A percentile compares a stretch with the other conserved stretches of the same genome.
Evolutionary conservation across 352 stramenopile species (phyloP).

Genomic region (Phytophthora pistaciae): DNA sequence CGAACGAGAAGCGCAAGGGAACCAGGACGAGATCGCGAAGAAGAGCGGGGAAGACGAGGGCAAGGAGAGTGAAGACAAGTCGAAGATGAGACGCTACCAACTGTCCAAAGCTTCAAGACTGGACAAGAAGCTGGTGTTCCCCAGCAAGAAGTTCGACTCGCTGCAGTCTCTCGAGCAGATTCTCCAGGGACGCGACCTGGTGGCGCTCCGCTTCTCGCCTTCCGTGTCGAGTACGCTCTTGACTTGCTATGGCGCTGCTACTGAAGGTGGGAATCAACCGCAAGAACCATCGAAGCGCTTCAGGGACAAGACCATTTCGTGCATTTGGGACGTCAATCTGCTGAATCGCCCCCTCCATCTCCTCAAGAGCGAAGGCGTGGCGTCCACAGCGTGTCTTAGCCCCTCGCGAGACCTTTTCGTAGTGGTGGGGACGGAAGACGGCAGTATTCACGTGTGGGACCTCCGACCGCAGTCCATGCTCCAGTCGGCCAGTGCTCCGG

Average conservation of each 20-base stretch:
- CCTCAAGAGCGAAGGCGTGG: constrained; percentile 57
- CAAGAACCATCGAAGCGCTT: constrained; percentile 15
- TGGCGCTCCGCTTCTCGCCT: constrained; percentile 57
- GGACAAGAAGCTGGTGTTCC: constrained; percentile 41
- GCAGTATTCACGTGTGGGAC: constrained; percentile 77
- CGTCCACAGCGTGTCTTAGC: constrained; percentile 49
- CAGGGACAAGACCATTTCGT: constrained; percentile 59
- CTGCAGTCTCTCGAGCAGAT: constrained; percentile 34
- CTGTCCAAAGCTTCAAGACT: constrained; percentile 48
- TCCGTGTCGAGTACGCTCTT: constrained; percentile 59
- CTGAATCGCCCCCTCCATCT: constrained; percentile 50
- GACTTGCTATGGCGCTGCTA: constrained; percentile 45
- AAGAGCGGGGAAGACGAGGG: constrained; percentile 26
- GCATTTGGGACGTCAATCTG: constrained; percentile 77
- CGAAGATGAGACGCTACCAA: constrained; percentile 28
- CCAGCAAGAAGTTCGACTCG: constrained; percentile 22
- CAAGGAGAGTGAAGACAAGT: constrained; percentile 15
- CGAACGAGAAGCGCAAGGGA: constrained; percentile 11
- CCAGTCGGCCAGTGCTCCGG: constrained; percentile 18
- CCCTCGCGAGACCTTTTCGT: constrained; percentile 66
- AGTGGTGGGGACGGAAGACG: constrained; percentile 65
- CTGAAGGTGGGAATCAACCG: constrained; percentile 6
- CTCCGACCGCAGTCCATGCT: constrained; percentile 43
- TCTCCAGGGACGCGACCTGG: constrained; percentile 42
- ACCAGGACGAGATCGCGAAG: constrained; percentile 16